Evolutionary conservation across 2,329 filamentous ascomycete genomes (phyloP), one percentile per base, ranked within the genome.

Genomic region (Neonectria coccinea): DNA sequence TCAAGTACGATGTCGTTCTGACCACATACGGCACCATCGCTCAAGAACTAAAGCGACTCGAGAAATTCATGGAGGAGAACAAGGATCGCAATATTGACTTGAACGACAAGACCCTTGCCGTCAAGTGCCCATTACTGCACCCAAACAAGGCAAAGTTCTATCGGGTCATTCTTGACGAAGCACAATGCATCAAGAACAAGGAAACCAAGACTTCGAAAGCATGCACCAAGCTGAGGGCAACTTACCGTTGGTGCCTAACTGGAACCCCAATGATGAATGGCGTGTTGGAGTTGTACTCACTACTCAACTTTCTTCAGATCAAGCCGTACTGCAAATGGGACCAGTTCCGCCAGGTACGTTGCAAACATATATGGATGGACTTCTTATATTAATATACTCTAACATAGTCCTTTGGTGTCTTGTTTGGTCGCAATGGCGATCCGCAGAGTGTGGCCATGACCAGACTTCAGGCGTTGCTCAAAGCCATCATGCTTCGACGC

Each of bases 221-320:
- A 1, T 92, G 89, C 12, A 88, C 84, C 61, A 83, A 82, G 48
- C 78, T 97, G 10, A 81, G 84, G 45, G 89, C 93, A 1, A 85
- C 88, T 20, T 92, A 92, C 47, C 85, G 91, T 70, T 97, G 94
- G 94, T 89, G 90, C 2, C 79, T 96, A 22, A 93, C 91, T 0
- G 93, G 92, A 57, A 96, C 93, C 0, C 93, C 93, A 0, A 95
- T 97, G 84, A 96, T 96, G 91, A 97, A 97, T 71, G 88, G 85
- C 12, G 88, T 95, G 3, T 83, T 87, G 25, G 94, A 97, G 72
- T 82, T 97, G 3, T 94, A 88, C 73, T 92, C 93, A 1, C 80
- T 97, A 20, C 83, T 97, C 48, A 86, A 87, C 2, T 97, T 97
- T 73, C 83, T 97, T 16, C 84, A 85, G 2, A 94, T 97, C 74